A percentile compares a stretch with the other conserved stretches of the same genome.
These are phyloP conservation scores for Yamadazyma sp. DNA, from an alignment of 805 yeast genomes.

Conservation along the genomic window DNA sequence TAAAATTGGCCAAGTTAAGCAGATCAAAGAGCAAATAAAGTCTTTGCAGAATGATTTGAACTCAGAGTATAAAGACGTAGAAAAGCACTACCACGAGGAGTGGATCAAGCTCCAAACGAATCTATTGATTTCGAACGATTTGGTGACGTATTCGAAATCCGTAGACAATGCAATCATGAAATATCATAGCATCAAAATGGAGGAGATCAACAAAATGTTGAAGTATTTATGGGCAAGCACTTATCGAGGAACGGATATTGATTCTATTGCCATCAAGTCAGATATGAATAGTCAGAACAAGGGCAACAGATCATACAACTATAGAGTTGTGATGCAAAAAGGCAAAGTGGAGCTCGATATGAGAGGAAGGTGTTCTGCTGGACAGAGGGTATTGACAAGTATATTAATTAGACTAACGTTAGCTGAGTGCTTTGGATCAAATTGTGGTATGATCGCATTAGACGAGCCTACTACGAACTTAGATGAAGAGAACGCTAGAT, in stretches of 20 bases:
- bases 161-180: conserved; percentile 92
- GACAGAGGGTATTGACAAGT: conserved; percentile 92
- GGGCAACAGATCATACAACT: conserved; percentile 74
- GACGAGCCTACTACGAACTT: conserved; percentile 98
- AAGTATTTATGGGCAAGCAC: conserved; percentile 94
- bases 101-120: conserved; percentile 77
- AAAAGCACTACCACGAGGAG: conserved; percentile 61
- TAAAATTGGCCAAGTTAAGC: conserved; percentile 81
- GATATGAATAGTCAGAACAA: conserved; percentile 58
- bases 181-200: conserved; percentile 88
- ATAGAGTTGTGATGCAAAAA: conserved; percentile 92
- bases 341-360: conserved; percentile 90
- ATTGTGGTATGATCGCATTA: conserved; percentile 92
- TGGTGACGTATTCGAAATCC: conserved; percentile 78
- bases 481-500: conserved; percentile 84
- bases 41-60: conserved; percentile 57
- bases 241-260: conserved; percentile 93
- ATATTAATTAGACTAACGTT: conserved; percentile 87
- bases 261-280: conserved; percentile 80
- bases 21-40: conserved; percentile 69
- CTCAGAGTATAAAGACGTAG: conserved; percentile 71
- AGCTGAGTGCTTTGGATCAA: conserved; percentile 92
- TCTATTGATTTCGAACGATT: conserved; percentile 73
- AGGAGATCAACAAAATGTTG: conserved; percentile 81
- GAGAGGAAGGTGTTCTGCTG: conserved; percentile 98